A percentile compares a stretch with the other conserved stretches of the same genome.
Evolutionary conservation across 2,329 filamentous ascomycete species (phyloP).

Genomic region (Zymoseptoria pseudotritici): DNA sequence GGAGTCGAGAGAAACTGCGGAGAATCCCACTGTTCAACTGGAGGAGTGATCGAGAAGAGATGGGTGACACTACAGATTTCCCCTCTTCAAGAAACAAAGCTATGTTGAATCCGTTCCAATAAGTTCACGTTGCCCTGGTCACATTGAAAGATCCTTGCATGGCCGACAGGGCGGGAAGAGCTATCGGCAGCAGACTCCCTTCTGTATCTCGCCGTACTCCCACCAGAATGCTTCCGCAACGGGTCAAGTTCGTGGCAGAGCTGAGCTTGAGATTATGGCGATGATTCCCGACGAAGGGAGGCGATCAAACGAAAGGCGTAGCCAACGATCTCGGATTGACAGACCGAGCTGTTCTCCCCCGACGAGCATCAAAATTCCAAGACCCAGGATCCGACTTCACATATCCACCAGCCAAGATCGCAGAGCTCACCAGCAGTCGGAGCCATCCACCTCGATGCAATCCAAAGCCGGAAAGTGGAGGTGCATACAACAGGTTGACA

Average conservation of each 20-base stretch:
- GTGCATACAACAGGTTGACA: background rate
- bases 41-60: background rate
- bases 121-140: background rate
- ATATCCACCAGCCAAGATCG: background rate
- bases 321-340: no score
- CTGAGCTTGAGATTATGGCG: no score
- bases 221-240: no score
- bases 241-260: no score
- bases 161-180: background rate
- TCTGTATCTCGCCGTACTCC: no score
- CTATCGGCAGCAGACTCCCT: no score
- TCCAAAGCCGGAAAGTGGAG: background rate
- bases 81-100: background rate
- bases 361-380: background rate
- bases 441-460: background rate
- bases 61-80: background rate
- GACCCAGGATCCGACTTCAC: background rate
- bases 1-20: background rate
- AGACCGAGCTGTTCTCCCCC: background rate
- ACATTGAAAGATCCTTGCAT: background rate
- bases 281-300: no score
- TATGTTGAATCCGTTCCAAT: background rate
- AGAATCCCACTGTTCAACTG: background rate
- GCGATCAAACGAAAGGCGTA: no score
- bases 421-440: background rate